Evolutionary conservation across 805 yeast genomes (phyloP).

Genomic region (Candida ficus): DNA sequence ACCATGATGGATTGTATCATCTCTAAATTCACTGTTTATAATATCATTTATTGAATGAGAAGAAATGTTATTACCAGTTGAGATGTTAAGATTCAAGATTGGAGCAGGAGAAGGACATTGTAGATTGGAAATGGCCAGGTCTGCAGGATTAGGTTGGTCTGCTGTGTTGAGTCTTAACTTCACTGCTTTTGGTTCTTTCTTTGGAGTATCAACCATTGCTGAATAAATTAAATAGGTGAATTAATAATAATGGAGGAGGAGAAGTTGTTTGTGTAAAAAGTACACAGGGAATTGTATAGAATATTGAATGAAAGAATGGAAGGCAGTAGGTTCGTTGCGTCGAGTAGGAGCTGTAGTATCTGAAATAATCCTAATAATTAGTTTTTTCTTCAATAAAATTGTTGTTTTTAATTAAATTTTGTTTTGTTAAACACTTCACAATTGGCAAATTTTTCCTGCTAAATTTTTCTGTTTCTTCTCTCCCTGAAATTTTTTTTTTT

Average conservation of each 20-base stretch:
- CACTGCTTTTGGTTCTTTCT: constrained; percentile 1
- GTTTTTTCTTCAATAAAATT: no score
- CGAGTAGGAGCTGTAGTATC: no score
- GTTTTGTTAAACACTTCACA: no score
- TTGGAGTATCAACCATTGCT: neutral
- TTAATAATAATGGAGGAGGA: neutral
- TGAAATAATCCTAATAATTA: no score
- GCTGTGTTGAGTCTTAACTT: constrained; percentile 1
- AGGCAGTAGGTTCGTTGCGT: no score
- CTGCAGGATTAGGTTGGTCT: constrained; percentile 39
- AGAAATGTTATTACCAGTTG: constrained; percentile 21
- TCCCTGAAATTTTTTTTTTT: no score
- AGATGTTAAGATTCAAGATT: constrained; percentile 36
- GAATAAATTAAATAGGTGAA: neutral
- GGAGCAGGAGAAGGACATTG: constrained; percentile 76
- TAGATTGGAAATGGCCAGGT: constrained; percentile 50
- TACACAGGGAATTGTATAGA: neutral
- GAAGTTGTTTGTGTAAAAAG: neutral
- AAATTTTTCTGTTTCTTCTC: no score
- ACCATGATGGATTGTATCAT: neutral
- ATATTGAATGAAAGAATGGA: neutral
- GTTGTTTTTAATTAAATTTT: no score
- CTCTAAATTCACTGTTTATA: constrained; percentile 16
- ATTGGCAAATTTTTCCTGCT: no score
- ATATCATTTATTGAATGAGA: constrained; percentile 23